Base-by-base conservation (phyloP, 805 yeast species). In the Barnettozyma wickerhamii region DNA sequence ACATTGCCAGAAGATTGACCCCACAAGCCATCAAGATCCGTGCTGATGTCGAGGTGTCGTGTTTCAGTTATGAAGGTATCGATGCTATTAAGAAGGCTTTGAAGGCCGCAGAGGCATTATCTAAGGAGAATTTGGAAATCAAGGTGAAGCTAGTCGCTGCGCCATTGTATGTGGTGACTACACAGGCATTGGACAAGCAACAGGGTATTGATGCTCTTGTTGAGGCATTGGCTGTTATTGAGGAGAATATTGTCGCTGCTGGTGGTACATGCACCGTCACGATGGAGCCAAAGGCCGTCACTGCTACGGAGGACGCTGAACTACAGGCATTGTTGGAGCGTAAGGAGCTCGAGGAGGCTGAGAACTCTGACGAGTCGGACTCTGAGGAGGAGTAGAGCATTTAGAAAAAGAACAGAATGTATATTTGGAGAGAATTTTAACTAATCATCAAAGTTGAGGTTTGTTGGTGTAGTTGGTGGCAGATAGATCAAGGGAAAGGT, bases 221-320 rank as follows among this genome's bases (percentile, higher is more conserved):
- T 59, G 65, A 75, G 52, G 95, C 98, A 36, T 87, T 93, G 50
- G 84, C 75, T 50, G 79, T 74, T 53, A 84, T 93, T 49, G 74
- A 77, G 45, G 77, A 75, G 54, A 72, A 80, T 37, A 89, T 93
- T 56, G 75, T 74, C 46, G 70, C 74, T 17, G 74, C 77, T 41
- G 95, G 88, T 40, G 99, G 99, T 60, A 76, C 79, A 43, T 84
- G 95, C 64, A 87, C 85, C 52, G 84, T 91, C 50, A 89, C 95
- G 40, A 91, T 91, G 97, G 91, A 95, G 56, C 98, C 99, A 60
- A 91, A 90, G 79, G 97, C 98, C 32, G 98, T 93, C 52, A 89
- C 97, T 42, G 98, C 96, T 46, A 86, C 93, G 46, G 99, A 93
- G 64, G 99, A 93, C 65, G 98, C 96, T 46, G 97, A 90, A 69